Evolutionary conservation across 1,284 basidiomycete genomes (phyloP), one percentile per base, ranked within the genome.

Genomic region (Apiotrichum brassicae): DNA sequence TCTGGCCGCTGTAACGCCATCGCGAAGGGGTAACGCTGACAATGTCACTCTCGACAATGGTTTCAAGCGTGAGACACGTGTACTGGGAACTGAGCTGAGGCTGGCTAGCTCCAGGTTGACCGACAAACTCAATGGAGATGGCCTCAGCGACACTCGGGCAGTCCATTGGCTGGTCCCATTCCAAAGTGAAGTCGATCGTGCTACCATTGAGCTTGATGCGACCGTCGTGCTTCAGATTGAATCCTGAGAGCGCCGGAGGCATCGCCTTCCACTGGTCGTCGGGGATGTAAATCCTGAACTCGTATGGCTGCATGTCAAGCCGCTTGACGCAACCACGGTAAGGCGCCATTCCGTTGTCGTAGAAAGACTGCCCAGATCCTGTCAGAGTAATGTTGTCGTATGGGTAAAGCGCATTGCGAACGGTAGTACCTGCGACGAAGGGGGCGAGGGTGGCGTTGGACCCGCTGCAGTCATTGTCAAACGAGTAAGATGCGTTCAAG

Each of bases 261-360:
- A 85, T 82, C 4, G 80, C 56, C 6, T 81, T 73, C 87, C 87
- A 93, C 54, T 84, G 76, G 1, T 53, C 64, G 3, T 54, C 36
- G 0, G 86, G 86, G 7, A 94, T 87, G 28, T 89, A 77, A 0
- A 81, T 82, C 71, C 90, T 90, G 79, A 85, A 91, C 28, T 84
- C 81, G 62, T 80, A 89, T 0, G 84, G 79, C 23, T 83, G 79
- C 75, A 92, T 77, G 1, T 79, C 80, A 61, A 93, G 61, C 18
- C 62, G 70, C 2, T 70, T 68, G 42, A 92, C 68, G 76, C 90
- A 93, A 8, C 89, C 90, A 48, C 77, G 78, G 67, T 71, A 89
- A 3, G 86, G 84, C 0, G 81, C 76, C 26, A 76, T 71, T 56
- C 84, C 74, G 51, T 78, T 76, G 64, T 76, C 75, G 70, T 79